Evolutionary conservation across 2,329 filamentous ascomycete species (phyloP).

Genomic region (Neofusicoccum umdonicola): DNA sequence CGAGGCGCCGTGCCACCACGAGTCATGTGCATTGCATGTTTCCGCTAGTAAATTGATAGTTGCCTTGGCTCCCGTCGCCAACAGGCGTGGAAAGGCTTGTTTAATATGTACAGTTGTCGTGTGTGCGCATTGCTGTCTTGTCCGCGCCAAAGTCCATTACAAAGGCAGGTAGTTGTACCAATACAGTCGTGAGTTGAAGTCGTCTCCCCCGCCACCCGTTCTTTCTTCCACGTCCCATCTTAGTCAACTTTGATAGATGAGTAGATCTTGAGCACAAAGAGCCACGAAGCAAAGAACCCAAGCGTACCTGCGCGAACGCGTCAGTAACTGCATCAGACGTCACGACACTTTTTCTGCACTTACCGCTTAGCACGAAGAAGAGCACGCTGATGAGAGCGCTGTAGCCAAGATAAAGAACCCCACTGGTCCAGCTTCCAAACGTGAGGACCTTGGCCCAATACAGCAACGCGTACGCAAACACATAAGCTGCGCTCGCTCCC

Average conservation of each 20-base stretch:
- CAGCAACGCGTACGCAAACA: slow-evolving; percentile 85
- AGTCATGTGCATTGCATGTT: not conserved
- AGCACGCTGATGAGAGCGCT: slow-evolving; percentile 84
- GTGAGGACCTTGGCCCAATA: slow-evolving; percentile 89
- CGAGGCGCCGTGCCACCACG: not conserved
- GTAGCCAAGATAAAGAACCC: slow-evolving; percentile 91
- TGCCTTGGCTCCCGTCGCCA: too few species aligned
- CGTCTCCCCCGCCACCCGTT: too few species aligned
- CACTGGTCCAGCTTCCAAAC: slow-evolving; percentile 79
- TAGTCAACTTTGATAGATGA: slow-evolving; percentile 97
- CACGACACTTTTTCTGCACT: slow-evolving; percentile 33
- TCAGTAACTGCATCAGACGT: not conserved
- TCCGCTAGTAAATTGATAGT: not conserved
- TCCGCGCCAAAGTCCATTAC: slow-evolving; percentile 26
- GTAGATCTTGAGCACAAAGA: slow-evolving; percentile 92
- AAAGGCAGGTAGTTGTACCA: slow-evolving; percentile 22
- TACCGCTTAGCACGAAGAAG: slow-evolving; percentile 92
- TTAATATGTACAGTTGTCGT: not conserved
- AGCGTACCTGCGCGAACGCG: slow-evolving; percentile 67
- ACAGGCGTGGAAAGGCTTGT: not conserved
- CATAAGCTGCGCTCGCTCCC: slow-evolving; percentile 85
- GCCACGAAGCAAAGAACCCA: slow-evolving; percentile 92
- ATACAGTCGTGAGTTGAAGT: slow-evolving; percentile 12
- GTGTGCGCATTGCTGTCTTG: not conserved
- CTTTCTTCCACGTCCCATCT: not conserved